A percentile compares a stretch with the other conserved stretches of the same genome.
Conservation (phyloP, 192 early-diverging fungal species). For the Podochytrium sp. region DNA sequence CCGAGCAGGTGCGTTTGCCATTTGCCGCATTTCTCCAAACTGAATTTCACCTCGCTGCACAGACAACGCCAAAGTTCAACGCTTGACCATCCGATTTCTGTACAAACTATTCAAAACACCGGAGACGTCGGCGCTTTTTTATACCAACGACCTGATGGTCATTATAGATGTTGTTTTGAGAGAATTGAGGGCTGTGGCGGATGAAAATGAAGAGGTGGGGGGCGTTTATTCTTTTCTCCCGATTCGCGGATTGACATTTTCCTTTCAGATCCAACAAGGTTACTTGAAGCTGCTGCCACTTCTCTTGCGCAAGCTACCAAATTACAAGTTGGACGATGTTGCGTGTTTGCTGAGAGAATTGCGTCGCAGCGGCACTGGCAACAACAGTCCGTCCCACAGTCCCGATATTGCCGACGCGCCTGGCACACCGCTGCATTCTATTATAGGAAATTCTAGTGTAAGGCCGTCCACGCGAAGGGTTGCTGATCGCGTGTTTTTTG, state of each 20-base stretch:
- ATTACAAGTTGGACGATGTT: conserved; percentile 27
- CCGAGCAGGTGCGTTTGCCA: conserved; percentile 67
- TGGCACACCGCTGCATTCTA: not conserved
- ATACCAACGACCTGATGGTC: conserved; percentile 90
- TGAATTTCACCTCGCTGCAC: not conserved
- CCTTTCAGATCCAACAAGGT: conserved; percentile 43
- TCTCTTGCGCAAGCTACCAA: conserved; percentile 24
- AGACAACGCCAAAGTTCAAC: conserved; percentile 13
- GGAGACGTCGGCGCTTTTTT: conserved; percentile 72
- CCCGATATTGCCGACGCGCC: not conserved
- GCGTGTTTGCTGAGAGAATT: conserved; percentile 11
- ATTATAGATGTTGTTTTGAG: conserved; percentile 86
- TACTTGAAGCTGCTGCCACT: conserved; percentile 43
- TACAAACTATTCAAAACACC: conserved; percentile 69
- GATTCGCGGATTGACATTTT: not conserved
- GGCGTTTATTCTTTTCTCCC: not conserved
- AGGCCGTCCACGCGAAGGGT: conserved; percentile 29
- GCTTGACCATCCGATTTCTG: conserved; percentile 64
- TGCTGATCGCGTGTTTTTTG: conserved; percentile 31
- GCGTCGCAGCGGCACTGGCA: not conserved
- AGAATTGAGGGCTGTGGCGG: conserved; percentile 76
- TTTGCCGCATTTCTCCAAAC: not conserved
- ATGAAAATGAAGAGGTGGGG: conserved; percentile 60
- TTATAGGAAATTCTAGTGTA: conserved; percentile 6
- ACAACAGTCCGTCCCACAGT: not conserved